Evolutionary conservation across 2,329 filamentous ascomycete genomes (phyloP), one percentile per base, ranked within the genome.

Genomic region (Elsinoe necatrix): DNA sequence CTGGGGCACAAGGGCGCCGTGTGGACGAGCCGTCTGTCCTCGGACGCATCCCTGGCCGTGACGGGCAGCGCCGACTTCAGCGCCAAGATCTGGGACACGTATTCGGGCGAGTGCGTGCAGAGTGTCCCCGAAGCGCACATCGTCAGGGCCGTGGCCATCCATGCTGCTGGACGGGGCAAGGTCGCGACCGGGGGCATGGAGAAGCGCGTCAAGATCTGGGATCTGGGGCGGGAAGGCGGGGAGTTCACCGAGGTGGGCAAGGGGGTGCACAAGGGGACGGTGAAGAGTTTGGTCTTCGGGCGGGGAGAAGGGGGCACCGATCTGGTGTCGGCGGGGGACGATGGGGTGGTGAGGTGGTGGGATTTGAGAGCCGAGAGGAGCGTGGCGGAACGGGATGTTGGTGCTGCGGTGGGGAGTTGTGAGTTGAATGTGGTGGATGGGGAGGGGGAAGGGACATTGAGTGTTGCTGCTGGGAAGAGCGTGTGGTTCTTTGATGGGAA

Each of bases 1-100:
- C 86, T 98, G 66, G 93, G 93, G 39, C 93, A 98, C 77, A 97
- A 98, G 74, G 93, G 93, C 61, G 93, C 93, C 35, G 92, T 97
- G 59, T 98, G 93, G 90, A 91, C 96, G 75, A 89, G 91, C 55
- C 83, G 91, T 64, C 79, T 98, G 34, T 95, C 90, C 55, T 84
- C 88, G 18, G 90, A 97, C 73, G 89, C 90, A 41, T 84, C 83
- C 23, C 85, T 90, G 48, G 92, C 93, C 57, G 93, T 91, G 8
- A 97, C 95, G 31, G 93, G 89, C 47, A 95, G 91, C 51, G 93
- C 93, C 52, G 93, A 98, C 71, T 98, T 98, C 71, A 60, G 61
- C 62, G 95, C 89, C 50, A 96, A 95, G 72, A 86, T 98, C 54
- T 98, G 95, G 93, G 90, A 98, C 66, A 95, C 93, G 0, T 88